These are phyloP conservation scores for Exophiala sp. DNA, from an alignment of 2,329 filamentous ascomycete species.

Conservation along the genomic window DNA sequence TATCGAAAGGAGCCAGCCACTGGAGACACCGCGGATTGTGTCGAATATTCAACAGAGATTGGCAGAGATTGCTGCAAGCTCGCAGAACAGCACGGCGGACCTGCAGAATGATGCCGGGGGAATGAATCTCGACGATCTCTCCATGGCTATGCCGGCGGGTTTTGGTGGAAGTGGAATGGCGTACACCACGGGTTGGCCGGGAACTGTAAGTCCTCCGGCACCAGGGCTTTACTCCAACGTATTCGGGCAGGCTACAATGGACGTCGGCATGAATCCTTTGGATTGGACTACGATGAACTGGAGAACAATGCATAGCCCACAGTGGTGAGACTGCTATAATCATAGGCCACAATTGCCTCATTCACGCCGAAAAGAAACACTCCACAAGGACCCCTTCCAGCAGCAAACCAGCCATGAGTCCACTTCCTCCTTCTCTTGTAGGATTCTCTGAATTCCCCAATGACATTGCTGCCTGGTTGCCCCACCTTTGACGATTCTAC, in stretches of 20 bases:
- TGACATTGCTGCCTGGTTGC: too few relatives aligned
- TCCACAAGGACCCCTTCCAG: too few relatives aligned
- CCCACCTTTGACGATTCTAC: too few relatives aligned
- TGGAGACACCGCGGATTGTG: slow-evolving; percentile 18
- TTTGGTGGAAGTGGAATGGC: slow-evolving; percentile 10
- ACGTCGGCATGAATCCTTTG: slow-evolving; percentile 20
- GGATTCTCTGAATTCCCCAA: too few relatives aligned
- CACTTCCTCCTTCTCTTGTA: too few relatives aligned
- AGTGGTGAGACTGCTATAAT: not conserved
- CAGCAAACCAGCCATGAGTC: too few relatives aligned
- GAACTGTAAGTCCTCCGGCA: not conserved
- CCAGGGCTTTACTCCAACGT: not conserved
- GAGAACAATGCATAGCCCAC: not conserved
- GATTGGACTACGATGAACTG: slow-evolving; percentile 14
- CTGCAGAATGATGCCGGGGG: slow-evolving; percentile 2
- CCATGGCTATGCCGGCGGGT: slow-evolving; percentile 11
- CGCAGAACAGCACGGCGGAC: slow-evolving; percentile 3
- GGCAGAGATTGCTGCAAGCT: slow-evolving; percentile 11
- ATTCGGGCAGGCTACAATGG: slow-evolving; percentile 20
- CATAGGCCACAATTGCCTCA: too few relatives aligned
- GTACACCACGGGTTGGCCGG: slow-evolving; percentile 14
- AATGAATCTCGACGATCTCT: slow-evolving; percentile 16
- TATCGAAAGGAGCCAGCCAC: slow-evolving; percentile 5
- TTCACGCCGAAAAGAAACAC: too few relatives aligned
- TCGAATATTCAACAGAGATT: slow-evolving; percentile 29